phyloP scores from a whole-genome alignment of 2,329 filamentous ascomycete species.

The Exophiala mesophila region DNA sequence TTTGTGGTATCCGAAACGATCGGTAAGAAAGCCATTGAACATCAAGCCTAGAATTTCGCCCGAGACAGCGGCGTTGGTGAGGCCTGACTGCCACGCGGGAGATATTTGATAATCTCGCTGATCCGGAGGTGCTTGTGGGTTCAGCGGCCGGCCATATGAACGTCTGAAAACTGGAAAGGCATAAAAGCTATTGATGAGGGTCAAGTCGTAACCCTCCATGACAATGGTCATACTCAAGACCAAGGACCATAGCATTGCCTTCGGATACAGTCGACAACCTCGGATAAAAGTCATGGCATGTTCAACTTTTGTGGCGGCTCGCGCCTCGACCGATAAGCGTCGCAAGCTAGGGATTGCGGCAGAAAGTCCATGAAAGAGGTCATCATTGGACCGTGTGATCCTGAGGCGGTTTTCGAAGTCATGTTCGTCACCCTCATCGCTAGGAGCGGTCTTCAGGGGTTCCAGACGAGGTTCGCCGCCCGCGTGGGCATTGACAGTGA shows the following conservation, averaged over 20 bases:
- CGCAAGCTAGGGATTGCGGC: constrained; percentile 22
- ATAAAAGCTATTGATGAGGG: constrained; percentile 30
- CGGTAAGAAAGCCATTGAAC: constrained; percentile 61
- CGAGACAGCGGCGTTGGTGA: constrained; percentile 53
- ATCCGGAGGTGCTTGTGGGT: constrained; percentile 34
- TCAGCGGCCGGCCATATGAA: constrained; percentile 18
- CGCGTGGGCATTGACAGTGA: constrained; percentile 8
- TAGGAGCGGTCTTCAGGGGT: constrained; percentile 11
- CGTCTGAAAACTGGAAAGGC: constrained; percentile 34
- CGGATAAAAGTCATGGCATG: constrained; percentile 27
- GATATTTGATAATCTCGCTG: constrained; percentile 45
- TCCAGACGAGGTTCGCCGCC: constrained; percentile 5
- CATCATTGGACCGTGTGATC: constrained; percentile 22
- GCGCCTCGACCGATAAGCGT: constrained; percentile 22
- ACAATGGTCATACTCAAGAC: constrained; percentile 29
- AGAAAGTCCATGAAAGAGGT: constrained; percentile 21
- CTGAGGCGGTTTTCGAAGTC: constrained; percentile 5
- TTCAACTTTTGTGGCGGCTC: constrained; percentile 25
- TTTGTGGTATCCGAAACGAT: constrained; percentile 63
- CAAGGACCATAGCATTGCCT: constrained; percentile 29
- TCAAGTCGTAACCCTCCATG: constrained; percentile 31
- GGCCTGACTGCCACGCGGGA: constrained; percentile 54
- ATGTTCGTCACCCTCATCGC: neutral
- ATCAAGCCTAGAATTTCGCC: constrained; percentile 64
- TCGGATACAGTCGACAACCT: constrained; percentile 28